Conservation (phyloP, 2,329 filamentous ascomycete species). For the Cryphonectria japonica region DNA sequence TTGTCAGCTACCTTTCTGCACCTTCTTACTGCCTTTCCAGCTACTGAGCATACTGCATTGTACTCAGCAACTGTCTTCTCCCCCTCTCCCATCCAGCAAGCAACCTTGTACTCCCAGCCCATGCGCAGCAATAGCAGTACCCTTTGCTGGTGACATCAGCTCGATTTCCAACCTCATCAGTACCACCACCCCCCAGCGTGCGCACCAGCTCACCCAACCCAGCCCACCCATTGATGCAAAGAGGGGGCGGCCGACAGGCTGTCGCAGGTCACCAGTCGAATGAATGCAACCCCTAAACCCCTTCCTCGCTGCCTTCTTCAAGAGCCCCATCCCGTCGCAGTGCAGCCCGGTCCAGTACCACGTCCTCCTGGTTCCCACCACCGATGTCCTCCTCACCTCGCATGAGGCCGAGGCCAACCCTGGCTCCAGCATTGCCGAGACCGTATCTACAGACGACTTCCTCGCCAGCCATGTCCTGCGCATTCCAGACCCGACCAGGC, state of each 20-base stretch:
- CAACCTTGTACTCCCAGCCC: not conserved
- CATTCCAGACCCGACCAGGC: constrained; percentile 62
- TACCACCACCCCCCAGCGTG: constrained; percentile 12
- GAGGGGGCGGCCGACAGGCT: constrained; percentile 24
- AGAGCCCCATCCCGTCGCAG: constrained; percentile 88
- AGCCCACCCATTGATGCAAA: constrained; percentile 25
- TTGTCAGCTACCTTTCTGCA: not conserved
- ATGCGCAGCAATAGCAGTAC: not conserved
- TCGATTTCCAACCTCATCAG: constrained; percentile 3
- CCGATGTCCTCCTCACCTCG: constrained; percentile 85
- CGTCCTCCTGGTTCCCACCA: constrained; percentile 90
- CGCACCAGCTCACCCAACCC: not conserved
- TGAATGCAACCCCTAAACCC: constrained; percentile 99
- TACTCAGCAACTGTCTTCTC: not conserved
- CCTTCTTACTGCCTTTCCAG: not conserved
- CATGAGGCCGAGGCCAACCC: constrained; percentile 77
- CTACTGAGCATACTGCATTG: not conserved
- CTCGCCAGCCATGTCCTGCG: constrained; percentile 95
- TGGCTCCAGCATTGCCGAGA: constrained; percentile 74
- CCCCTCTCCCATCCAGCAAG: not conserved
- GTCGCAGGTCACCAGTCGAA: constrained; percentile 34
- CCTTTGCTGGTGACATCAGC: not conserved
- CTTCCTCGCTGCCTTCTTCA: constrained; percentile 98
- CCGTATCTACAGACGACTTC: constrained; percentile 90
- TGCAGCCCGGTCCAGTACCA: constrained; percentile 91